phyloP scores from a whole-genome alignment of 2,329 filamentous ascomycete genomes.

The Metarhizium rileyi region DNA sequence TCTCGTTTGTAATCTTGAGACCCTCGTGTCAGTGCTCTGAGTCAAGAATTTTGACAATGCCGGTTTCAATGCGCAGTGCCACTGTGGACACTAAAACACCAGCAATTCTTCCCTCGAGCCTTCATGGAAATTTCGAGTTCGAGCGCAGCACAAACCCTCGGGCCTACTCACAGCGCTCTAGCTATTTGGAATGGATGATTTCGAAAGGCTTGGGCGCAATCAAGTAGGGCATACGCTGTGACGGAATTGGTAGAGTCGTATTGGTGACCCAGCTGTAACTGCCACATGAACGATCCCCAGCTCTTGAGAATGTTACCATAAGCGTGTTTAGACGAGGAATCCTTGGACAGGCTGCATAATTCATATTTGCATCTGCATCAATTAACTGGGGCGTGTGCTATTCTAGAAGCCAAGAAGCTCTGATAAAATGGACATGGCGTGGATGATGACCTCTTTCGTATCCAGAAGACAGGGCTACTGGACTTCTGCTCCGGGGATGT shows the following conservation, averaged over 20 bases:
- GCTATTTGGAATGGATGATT: no score
- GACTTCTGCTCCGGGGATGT: background rate
- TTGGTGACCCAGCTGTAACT: background rate
- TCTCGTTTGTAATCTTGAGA: background rate
- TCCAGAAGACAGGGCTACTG: background rate
- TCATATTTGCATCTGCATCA: background rate
- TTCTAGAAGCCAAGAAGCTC: no score
- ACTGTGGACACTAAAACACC: background rate
- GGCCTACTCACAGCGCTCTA: no score
- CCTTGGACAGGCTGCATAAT: background rate
- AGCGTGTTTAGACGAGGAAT: background rate
- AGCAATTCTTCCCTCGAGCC: background rate
- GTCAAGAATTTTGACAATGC: background rate
- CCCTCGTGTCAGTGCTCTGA: background rate
- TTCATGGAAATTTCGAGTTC: background rate
- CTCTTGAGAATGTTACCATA: background rate
- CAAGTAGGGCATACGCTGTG: no score
- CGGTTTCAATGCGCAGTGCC: background rate
- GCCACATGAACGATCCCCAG: background rate
- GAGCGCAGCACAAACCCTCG: background rate
- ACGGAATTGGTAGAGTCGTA: no score
- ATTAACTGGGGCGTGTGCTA: background rate
- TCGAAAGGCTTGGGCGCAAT: no score
- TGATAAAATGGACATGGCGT: background rate
- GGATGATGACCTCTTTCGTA: background rate